These are phyloP conservation scores for Geosmithia morbida DNA, from an alignment of 2,329 filamentous ascomycete genomes.

Conservation along the genomic window DNA sequence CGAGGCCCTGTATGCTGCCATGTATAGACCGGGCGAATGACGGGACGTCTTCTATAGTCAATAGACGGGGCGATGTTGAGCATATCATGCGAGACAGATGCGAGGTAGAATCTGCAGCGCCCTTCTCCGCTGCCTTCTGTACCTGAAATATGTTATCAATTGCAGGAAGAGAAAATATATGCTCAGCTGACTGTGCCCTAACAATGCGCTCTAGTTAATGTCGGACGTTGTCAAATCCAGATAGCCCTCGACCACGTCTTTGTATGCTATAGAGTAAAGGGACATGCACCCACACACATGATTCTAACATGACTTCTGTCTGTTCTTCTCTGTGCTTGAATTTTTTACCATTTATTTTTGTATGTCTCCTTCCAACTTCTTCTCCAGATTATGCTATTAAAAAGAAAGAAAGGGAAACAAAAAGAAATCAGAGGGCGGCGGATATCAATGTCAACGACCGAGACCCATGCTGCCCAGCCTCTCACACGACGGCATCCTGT, in stretches of 20 bases:
- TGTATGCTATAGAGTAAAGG: too few species aligned
- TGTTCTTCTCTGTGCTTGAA: too few species aligned
- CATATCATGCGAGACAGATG: not conserved
- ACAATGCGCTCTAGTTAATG: too few species aligned
- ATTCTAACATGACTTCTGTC: too few species aligned
- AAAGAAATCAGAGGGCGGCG: not conserved
- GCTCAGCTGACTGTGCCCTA: too few species aligned
- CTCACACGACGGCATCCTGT: slow-evolving; percentile 36
- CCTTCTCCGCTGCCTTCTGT: too few species aligned
- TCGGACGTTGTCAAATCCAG: not conserved
- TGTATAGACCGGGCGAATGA: not conserved
- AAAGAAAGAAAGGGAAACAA: not conserved
- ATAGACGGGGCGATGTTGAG: not conserved
- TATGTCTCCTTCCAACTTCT: not conserved
- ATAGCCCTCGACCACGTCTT: too few species aligned
- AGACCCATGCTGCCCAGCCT: slow-evolving; percentile 19
- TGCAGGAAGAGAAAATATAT: too few species aligned
- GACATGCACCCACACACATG: too few species aligned
- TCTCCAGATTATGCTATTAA: not conserved
- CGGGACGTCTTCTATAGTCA: too few species aligned
- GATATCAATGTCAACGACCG: not conserved
- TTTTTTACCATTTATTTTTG: not conserved
- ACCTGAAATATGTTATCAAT: too few species aligned
- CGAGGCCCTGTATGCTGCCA: slow-evolving; percentile 7
- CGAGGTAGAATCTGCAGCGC: too few species aligned